Evolutionary conservation across 768 basidiomycete genomes (phyloP).

Genomic region (Floccularia luteovirens): DNA sequence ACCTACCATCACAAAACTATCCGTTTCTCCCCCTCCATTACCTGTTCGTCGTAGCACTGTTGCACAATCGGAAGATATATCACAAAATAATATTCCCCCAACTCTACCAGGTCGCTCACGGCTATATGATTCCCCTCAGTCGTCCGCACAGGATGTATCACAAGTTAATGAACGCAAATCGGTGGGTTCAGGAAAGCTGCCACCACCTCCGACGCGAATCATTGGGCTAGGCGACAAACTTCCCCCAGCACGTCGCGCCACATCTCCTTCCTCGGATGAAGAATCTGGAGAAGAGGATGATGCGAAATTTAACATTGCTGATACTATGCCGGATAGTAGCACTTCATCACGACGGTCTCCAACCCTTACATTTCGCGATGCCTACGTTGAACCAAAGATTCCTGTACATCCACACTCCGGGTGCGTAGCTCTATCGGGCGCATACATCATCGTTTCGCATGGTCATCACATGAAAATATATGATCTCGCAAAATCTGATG

Average conservation of each 20-base stretch:
- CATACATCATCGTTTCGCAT: constrained; percentile 49
- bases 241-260: constrained; percentile 48
- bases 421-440: constrained; percentile 47
- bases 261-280: constrained; percentile 37
- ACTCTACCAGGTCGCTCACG: constrained; percentile 18
- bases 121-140: constrained; percentile 15
- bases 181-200: constrained; percentile 36
- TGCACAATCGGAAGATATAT: constrained; percentile 12
- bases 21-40: constrained; percentile 33
- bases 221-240: constrained; percentile 66
- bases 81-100: constrained; percentile 10
- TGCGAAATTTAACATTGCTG: constrained; percentile 29
- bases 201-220: constrained; percentile 69
- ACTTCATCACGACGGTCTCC: constrained; percentile 55
- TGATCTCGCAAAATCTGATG: constrained; percentile 41
- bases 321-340: constrained; percentile 62
- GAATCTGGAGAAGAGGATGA: constrained; percentile 62
- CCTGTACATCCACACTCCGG: constrained; percentile 54
- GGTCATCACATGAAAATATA: constrained; percentile 57
- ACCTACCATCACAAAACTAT: constrained; percentile 7
- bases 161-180: constrained; percentile 28
- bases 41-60: constrained; percentile 32
- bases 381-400: constrained; percentile 39
- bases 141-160: constrained; percentile 9
- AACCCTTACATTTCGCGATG: constrained; percentile 28